A percentile compares a stretch with the other conserved stretches of the same genome.
Evolutionary conservation across 805 yeast genomes (phyloP).

Genomic region (Nakazawaea molendinolei): DNA sequence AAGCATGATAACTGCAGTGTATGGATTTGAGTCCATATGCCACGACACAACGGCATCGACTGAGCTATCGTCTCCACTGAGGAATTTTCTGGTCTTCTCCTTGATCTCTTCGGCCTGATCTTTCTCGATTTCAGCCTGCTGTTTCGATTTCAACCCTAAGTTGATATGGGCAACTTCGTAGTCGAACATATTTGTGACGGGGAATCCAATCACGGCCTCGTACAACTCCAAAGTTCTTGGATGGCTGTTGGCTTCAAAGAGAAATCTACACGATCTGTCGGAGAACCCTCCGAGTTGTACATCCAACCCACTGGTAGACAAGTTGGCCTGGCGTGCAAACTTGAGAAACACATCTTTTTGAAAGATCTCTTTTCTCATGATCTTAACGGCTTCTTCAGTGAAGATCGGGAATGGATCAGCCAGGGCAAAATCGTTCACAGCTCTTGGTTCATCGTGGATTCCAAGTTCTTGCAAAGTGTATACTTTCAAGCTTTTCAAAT

Average conservation of each 20-base stretch:
- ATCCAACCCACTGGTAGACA: slow-evolving; percentile 22
- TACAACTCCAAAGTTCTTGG: slow-evolving; percentile 33
- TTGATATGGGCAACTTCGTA: slow-evolving; percentile 34
- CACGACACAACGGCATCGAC: slow-evolving; percentile 30
- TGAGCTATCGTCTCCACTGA: slow-evolving; percentile 28
- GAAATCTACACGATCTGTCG: slow-evolving; percentile 25
- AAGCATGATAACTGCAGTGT: slow-evolving; percentile 37
- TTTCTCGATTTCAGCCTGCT: slow-evolving; percentile 17
- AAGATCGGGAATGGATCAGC: slow-evolving; percentile 53
- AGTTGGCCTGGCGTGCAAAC: slow-evolving; percentile 32
- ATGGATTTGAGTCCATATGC: slow-evolving; percentile 37
- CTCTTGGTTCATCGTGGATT: slow-evolving; percentile 26
- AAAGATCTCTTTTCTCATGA: slow-evolving; percentile 47
- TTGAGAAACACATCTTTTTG: slow-evolving; percentile 33
- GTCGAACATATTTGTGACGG: slow-evolving; percentile 31
- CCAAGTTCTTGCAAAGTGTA: slow-evolving; percentile 30
- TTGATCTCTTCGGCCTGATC: slow-evolving; percentile 10
- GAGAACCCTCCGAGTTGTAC: slow-evolving; percentile 29
- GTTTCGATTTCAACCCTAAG: slow-evolving; percentile 26
- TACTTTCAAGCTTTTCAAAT: slow-evolving; percentile 22
- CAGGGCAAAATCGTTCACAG: slow-evolving; percentile 34
- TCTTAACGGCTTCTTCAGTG: slow-evolving; percentile 49
- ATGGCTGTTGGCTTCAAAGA: slow-evolving; percentile 33
- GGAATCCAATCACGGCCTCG: slow-evolving; percentile 33
- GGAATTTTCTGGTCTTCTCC: slow-evolving; percentile 13